A percentile compares a stretch with the other conserved stretches of the same genome.
phyloP scores from a whole-genome alignment of 768 basidiomycete genomes.

The Leccinum truebloodii region DNA sequence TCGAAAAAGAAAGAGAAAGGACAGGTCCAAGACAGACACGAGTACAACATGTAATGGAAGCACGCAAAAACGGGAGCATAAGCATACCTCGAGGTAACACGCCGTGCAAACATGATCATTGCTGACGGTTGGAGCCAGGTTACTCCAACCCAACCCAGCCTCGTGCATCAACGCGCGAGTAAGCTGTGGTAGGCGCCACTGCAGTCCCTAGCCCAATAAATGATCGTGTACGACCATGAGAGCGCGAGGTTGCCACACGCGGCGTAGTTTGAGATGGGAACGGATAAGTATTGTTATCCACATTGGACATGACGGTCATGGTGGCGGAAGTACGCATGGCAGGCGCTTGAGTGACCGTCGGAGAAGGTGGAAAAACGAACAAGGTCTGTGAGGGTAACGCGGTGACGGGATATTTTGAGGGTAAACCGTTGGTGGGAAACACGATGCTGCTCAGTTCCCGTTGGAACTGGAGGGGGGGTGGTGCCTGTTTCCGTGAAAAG shows the following conservation, averaged over 20 bases:
- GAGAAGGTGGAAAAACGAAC: slow-evolving; percentile 86
- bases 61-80: slow-evolving; percentile 23
- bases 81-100: slow-evolving; percentile 8
- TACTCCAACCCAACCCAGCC: slow-evolving; percentile 69
- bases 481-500: slow-evolving; percentile 53
- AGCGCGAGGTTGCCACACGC: slow-evolving; percentile 66
- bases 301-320: slow-evolving; percentile 74
- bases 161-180: slow-evolving; percentile 80
- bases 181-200: slow-evolving; percentile 76
- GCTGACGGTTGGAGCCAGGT: slow-evolving; percentile 14
- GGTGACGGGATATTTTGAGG: slow-evolving; percentile 28
- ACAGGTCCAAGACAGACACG: slow-evolving; percentile 28
- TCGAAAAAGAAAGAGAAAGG: neutral
- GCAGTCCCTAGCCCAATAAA: slow-evolving; percentile 71
- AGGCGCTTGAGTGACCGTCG: slow-evolving; percentile 44
- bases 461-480: slow-evolving; percentile 57
- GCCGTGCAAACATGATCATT: slow-evolving; percentile 11
- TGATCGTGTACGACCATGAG: slow-evolving; percentile 67
- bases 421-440: slow-evolving; percentile 27
- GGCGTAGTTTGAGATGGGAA: slow-evolving; percentile 67
- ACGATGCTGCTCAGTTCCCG: slow-evolving; percentile 27
- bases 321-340: slow-evolving; percentile 71
- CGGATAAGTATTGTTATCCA: slow-evolving; percentile 44
- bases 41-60: slow-evolving; percentile 25
- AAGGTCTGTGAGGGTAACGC: slow-evolving; percentile 76